These are phyloP conservation scores for Penicillium sp. DNA, from an alignment of 2,329 filamentous ascomycete species.

Conservation along the genomic window DNA sequence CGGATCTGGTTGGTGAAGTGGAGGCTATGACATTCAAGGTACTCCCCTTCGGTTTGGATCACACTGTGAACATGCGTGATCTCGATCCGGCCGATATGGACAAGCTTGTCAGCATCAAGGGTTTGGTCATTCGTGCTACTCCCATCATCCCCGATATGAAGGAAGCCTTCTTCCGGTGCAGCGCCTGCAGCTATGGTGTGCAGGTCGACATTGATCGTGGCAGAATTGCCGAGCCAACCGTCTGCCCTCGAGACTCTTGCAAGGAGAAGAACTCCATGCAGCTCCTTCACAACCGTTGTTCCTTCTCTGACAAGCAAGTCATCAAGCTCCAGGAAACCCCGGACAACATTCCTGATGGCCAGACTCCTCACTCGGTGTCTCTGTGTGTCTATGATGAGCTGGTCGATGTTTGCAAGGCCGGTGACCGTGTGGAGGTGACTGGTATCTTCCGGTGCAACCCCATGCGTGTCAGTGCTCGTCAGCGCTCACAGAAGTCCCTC, in stretches of 20 bases:
- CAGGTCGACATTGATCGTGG: conserved; percentile 91
- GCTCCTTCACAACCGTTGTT: conserved; percentile 92
- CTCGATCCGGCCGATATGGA: conserved; percentile 95
- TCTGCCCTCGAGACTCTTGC: conserved; percentile 81
- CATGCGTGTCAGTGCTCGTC: conserved; percentile 88
- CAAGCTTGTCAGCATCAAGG: conserved; percentile 91
- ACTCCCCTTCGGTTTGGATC: conserved; percentile 83
- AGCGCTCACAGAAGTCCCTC: conserved; percentile 87
- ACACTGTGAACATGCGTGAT: conserved; percentile 86
- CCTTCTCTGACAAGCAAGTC: conserved; percentile 95
- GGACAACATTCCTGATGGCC: conserved; percentile 88
- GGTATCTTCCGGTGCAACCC: conserved; percentile 96
- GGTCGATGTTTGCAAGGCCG: conserved; percentile 96
- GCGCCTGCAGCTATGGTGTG: conserved; percentile 86
- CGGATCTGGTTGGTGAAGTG: conserved; percentile 75
- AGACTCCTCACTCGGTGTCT: conserved; percentile 95
- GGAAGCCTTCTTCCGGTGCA: conserved; percentile 95
- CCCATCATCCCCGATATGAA: conserved; percentile 99
- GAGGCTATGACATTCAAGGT: conserved; percentile 79
- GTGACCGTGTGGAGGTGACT: conserved; percentile 92
- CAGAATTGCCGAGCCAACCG: conserved; percentile 90
- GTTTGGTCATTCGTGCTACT: conserved; percentile 90
- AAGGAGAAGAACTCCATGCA: conserved; percentile 93
- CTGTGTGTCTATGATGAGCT: conserved; percentile 95
- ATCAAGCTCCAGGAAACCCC: conserved; percentile 98